Percentiles rank a stretch among this genome's conserved stretches.
These are phyloP conservation scores for Talaromyces albobiverticillius DNA, from an alignment of 2,329 filamentous ascomycete species.

Conservation along the genomic window DNA sequence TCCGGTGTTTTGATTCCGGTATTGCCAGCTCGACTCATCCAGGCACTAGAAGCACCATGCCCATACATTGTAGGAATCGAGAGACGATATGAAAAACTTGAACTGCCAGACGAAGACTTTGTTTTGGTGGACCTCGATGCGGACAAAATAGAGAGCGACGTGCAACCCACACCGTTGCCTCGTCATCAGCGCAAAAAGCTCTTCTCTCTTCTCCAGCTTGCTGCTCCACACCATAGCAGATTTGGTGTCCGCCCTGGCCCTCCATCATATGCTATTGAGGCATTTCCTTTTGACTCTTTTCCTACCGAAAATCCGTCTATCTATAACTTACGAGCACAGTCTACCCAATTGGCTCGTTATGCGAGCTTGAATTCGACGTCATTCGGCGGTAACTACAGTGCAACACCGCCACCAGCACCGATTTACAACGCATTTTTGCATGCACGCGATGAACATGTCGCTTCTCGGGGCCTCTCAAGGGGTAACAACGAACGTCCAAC, in stretches of 20 bases:
- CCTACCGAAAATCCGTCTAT: conserved; percentile 79
- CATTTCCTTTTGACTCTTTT: conserved; percentile 86
- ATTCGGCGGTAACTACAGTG: conserved; percentile 66
- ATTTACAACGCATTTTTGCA: conserved; percentile 91
- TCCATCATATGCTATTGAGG: conserved; percentile 87
- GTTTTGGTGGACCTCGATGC: conserved; percentile 91
- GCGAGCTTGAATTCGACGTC: conserved; percentile 85
- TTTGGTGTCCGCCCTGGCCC: conserved; percentile 86
- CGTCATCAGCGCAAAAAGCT: conserved; percentile 89
- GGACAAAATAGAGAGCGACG: conserved; percentile 82
- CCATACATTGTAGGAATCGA: conserved; percentile 97
- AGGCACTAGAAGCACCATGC: conserved; percentile 89
- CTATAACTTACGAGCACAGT: conserved; percentile 68
- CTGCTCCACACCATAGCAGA: conserved; percentile 83
- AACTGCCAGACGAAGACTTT: conserved; percentile 88
- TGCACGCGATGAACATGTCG: conserved; percentile 62
- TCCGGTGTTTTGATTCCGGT: conserved; percentile 91
- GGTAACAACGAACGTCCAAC: conserved; percentile 68
- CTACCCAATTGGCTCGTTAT: conserved; percentile 76
- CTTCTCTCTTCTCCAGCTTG: conserved; percentile 79
- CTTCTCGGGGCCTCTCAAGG: conserved; percentile 41
- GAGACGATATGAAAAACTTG: conserved; percentile 65
- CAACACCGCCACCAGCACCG: conserved; percentile 54
- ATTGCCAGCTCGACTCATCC: conserved; percentile 80
- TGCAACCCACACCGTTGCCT: conserved; percentile 73